phyloP scores from a whole-genome alignment of 179 eudicot species.

The Silene coronaria region DNA sequence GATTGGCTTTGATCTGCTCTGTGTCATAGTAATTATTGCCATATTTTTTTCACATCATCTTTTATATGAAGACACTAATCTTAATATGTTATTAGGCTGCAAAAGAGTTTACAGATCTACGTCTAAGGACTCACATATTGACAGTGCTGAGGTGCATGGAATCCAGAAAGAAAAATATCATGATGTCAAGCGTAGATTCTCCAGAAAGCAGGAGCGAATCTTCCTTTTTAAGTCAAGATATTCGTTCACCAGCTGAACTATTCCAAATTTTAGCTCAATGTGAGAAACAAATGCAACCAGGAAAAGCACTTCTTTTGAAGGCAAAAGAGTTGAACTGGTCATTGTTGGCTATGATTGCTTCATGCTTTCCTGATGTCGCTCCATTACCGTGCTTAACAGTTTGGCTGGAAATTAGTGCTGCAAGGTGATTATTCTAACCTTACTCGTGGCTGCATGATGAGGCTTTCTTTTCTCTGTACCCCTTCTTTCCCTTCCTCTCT shows the following conservation, averaged over 20 bases:
- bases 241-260: conserved; percentile 56
- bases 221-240: conserved; percentile 34
- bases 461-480: background rate
- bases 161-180: conserved; percentile 46
- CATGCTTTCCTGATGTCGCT: conserved; percentile 90
- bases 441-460: conserved; percentile 4
- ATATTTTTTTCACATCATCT: background rate
- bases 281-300: conserved; percentile 73
- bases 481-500: background rate
- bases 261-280: conserved; percentile 82
- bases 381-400: conserved; percentile 75
- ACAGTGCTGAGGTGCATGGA: conserved; percentile 82
- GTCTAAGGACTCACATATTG: conserved; percentile 68
- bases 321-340: conserved; percentile 94
- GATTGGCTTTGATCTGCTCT: conserved; percentile 5
- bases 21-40: conserved; percentile 4
- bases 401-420: conserved; percentile 94
- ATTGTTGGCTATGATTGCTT: conserved; percentile 79
- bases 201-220: conserved; percentile 35
- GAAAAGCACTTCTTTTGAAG: conserved; percentile 71
- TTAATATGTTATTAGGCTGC: conserved; percentile 50
- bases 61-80: background rate
- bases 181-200: conserved; percentile 38
- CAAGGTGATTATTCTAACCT: conserved; percentile 47
- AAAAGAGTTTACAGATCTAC: conserved; percentile 71